Base-by-base conservation (phyloP, 1,139 yeast genomes). In the Nakaseomyces sp. region DNA sequence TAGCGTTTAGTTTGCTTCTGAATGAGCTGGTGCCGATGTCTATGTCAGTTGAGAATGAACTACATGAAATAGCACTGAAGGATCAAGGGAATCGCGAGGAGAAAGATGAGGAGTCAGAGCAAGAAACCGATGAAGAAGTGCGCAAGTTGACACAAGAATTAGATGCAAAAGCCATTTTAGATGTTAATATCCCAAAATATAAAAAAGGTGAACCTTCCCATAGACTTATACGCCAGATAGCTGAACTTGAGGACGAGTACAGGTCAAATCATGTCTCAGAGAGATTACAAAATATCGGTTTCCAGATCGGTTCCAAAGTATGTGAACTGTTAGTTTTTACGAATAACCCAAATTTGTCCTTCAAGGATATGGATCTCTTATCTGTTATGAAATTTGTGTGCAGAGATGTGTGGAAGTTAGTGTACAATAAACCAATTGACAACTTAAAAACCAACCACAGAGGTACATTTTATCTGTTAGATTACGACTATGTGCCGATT, bases 371-470 rank as follows among this genome's bases (percentile, higher is more conserved):
- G 54, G 91, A 84, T 49, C 71, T 82, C 18, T 64, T 89, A 40
- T 91, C 86, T 52, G 76, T 88, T 42, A 85, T 89, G 88, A 89
- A 89, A 65, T 88, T 87, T 58, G 77, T 89, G 1, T 88, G 97
- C 63, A 76, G 95, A 42, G 96, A 91, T 55, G 82, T 89, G 30
- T 89, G 97, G 97, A 78, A 76, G 54, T 67, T 74, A 43, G 60
- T 89, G 33, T 88, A 79, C 65, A 77, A 79, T 40, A 91, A 88
- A 63, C 96, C 85, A 64, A 86, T 91, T 71, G 96, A 88, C 63
- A 88, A 87, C 57, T 70, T 91, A 49, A 74, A 95, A 51, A 91
- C 98, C 1, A 91, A 91, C 61, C 97, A 91, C 61, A 67, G 95
- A 42, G 88, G 69, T 31, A 57, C 66, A n/a, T 57, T 60, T 41